A percentile compares a stretch with the other conserved stretches of the same genome.
Conservation (phyloP, 495 filamentous ascomycete species). For the Niebla homalea region DNA sequence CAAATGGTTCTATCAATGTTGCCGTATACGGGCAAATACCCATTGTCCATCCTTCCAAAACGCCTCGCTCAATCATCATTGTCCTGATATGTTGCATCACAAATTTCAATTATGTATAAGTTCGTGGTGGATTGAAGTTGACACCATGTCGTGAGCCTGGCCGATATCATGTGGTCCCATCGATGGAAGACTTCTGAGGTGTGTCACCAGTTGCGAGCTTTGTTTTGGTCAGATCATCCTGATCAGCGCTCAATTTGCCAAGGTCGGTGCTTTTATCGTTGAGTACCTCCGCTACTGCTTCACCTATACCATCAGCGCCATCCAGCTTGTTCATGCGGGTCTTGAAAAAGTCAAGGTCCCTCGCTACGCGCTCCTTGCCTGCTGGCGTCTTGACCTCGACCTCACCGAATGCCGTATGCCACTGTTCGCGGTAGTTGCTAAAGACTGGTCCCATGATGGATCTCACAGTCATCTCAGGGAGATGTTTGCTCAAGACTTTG, state of each 20-base stretch:
- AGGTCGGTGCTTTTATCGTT: constrained; percentile 35
- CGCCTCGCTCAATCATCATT: background rate
- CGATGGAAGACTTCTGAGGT: too few relatives aligned
- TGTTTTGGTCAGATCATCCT: background rate
- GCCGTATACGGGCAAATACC: too few relatives aligned
- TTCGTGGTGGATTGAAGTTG: background rate
- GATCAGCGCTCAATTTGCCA: background rate
- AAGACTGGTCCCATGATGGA: constrained; percentile 92
- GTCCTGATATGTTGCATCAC: background rate
- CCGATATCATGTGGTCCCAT: background rate
- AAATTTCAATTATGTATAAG: too few relatives aligned
- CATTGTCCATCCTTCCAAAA: too few relatives aligned
- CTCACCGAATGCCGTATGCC: constrained; percentile 60
- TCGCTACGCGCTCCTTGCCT: constrained; percentile 62
- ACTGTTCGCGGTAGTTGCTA: constrained; percentile 69
- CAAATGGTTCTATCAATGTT: too few relatives aligned
- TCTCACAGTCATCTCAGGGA: constrained; percentile 61
- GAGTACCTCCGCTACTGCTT: constrained; percentile 54
- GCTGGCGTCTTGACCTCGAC: constrained; percentile 50
- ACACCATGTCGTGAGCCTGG: background rate
- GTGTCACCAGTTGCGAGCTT: background rate
- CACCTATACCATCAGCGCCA: constrained; percentile 59
- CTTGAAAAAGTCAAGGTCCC: constrained; percentile 68
- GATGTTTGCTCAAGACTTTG: constrained; percentile 71
- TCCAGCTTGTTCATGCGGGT: constrained; percentile 63